These are phyloP conservation scores for Simplicillium aogashimaense DNA, from an alignment of 2,329 filamentous ascomycete species.

Conservation along the genomic window DNA sequence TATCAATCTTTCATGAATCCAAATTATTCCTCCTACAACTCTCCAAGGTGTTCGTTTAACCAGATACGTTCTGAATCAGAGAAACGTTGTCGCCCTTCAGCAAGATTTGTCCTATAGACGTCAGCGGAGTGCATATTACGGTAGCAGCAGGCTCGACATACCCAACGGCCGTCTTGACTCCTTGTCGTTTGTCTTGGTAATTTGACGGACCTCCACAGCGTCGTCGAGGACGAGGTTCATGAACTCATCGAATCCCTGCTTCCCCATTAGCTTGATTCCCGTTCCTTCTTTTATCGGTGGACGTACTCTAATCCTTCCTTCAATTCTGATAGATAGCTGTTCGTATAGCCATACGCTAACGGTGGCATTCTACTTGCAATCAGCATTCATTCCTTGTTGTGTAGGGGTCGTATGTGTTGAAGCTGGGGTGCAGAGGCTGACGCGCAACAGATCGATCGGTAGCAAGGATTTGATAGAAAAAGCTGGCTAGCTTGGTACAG, in stretches of 20 bases:
- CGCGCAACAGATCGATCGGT: no score
- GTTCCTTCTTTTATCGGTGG: slow-evolving; percentile 57
- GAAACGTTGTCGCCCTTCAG: slow-evolving; percentile 85
- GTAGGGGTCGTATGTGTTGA: neutral
- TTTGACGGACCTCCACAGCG: slow-evolving; percentile 80
- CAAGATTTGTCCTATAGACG: slow-evolving; percentile 62
- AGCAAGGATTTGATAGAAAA: no score
- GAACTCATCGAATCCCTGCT: slow-evolving; percentile 93
- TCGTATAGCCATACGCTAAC: slow-evolving; percentile 97
- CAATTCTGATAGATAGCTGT: slow-evolving; percentile 86
- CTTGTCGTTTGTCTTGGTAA: slow-evolving; percentile 66
- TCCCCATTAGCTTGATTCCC: slow-evolving; percentile 35
- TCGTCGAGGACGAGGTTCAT: slow-evolving; percentile 98
- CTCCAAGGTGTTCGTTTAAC: slow-evolving; percentile 8
- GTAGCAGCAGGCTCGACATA: slow-evolving; percentile 27
- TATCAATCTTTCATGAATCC: neutral
- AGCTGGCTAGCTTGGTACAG: no score
- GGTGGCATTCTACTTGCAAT: slow-evolving; percentile 52
- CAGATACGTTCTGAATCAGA: slow-evolving; percentile 53
- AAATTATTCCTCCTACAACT: no score
- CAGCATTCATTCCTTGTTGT: slow-evolving; percentile 7
- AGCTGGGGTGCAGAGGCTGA: neutral
- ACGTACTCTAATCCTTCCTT: slow-evolving; percentile 87
- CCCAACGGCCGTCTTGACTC: slow-evolving; percentile 73
- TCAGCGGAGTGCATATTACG: slow-evolving; percentile 13